Evolutionary conservation across 768 basidiomycete species (phyloP).

Genomic region (Lactarius hengduanensis): DNA sequence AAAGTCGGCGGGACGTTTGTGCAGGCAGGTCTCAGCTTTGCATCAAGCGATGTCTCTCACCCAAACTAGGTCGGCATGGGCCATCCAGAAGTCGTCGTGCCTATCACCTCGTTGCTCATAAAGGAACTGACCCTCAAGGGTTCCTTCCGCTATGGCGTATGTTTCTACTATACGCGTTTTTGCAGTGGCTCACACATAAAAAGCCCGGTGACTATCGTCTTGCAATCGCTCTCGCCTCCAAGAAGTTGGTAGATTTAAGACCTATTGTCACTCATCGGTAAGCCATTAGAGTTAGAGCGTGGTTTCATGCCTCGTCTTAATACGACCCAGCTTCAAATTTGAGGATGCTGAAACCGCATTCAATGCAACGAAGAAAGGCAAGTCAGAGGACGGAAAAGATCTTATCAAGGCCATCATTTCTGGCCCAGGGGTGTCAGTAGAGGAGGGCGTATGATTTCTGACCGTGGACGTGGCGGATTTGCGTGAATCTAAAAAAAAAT

Average conservation of each 20-base stretch:
- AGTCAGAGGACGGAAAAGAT: constrained; percentile 80
- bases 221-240: constrained; percentile 79
- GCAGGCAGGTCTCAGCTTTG: constrained; percentile 43
- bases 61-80: constrained; percentile 81
- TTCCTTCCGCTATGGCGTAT: constrained; percentile 87
- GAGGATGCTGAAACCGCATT: constrained; percentile 78
- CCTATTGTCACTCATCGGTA: constrained; percentile 88
- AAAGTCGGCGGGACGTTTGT: constrained; percentile 75
- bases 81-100: constrained; percentile 67
- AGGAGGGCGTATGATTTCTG: constrained; percentile 30
- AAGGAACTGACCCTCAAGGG: constrained; percentile 85
- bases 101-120: constrained; percentile 62
- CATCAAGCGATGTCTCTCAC: constrained; percentile 24
- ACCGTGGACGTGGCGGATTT: not conserved
- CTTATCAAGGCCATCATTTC: constrained; percentile 91
- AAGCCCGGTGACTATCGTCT: constrained; percentile 84
- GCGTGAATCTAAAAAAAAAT: not conserved
- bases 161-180: constrained; percentile 29
- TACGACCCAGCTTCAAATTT: constrained; percentile 59
- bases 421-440: constrained; percentile 61
- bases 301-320: not conserved
- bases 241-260: constrained; percentile 82
- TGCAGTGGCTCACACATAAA: constrained; percentile 8
- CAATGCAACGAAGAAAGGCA: constrained; percentile 73
- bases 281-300: constrained; percentile 22